These are phyloP conservation scores for Antarctomyces pellizariae DNA, from an alignment of 495 filamentous ascomycete genomes.

Conservation along the genomic window DNA sequence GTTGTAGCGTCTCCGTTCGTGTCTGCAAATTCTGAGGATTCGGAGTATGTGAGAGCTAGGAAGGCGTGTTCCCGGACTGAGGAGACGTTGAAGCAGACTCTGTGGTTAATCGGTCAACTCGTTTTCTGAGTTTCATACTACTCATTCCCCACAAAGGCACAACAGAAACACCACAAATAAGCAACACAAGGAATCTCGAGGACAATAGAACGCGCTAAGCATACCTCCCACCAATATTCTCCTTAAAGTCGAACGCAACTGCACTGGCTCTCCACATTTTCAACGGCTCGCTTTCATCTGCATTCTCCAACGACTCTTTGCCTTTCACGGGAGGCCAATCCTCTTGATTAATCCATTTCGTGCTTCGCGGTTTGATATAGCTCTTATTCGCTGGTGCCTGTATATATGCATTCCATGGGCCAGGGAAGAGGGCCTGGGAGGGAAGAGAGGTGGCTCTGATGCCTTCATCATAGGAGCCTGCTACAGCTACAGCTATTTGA, in stretches of 20 bases:
- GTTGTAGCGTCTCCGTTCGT: slow-evolving; percentile 14
- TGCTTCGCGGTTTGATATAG: slow-evolving; percentile 7
- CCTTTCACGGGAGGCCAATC: slow-evolving; percentile 3
- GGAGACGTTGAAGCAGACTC: slow-evolving; percentile 12
- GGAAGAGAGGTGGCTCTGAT: slow-evolving; percentile 12
- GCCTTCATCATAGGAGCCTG: slow-evolving; percentile 5
- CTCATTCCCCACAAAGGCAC: background rate
- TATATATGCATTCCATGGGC: slow-evolving; percentile 17
- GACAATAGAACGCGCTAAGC: slow-evolving; percentile 1
- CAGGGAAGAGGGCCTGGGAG: slow-evolving; percentile 13
- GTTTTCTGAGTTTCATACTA: too few species aligned
- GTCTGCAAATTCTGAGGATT: slow-evolving; percentile 16
- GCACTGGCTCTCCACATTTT: slow-evolving; percentile 13
- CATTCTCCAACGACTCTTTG: slow-evolving; percentile 3
- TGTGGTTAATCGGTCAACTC: slow-evolving; percentile 1
- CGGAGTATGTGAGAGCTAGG: slow-evolving; percentile 15
- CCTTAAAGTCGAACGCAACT: slow-evolving; percentile 17
- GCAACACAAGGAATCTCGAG: background rate
- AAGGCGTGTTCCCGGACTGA: slow-evolving; percentile 9
- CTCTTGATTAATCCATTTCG: slow-evolving; percentile 8
- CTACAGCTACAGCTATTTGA: background rate
- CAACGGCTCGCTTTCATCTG: slow-evolving; percentile 7
- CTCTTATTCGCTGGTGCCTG: slow-evolving; percentile 14
- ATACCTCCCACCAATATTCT: slow-evolving; percentile 19
- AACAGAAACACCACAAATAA: background rate